Base-by-base conservation (phyloP, 2,329 filamentous ascomycete species). In the Lasiodiplodia gonubiensis region DNA sequence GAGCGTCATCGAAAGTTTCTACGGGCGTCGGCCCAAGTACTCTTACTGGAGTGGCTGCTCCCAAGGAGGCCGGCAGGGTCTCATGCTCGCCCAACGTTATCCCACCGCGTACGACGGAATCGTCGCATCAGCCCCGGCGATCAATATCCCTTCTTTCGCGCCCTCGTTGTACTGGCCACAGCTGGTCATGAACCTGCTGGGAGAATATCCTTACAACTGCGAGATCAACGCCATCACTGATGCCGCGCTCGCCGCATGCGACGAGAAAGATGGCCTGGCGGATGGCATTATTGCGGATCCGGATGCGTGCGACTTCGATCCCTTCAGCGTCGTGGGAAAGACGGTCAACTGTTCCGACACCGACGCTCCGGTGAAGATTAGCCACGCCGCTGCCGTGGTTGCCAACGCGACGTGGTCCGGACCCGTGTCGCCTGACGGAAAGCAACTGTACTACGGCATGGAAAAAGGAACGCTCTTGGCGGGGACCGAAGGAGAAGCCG, bases 41-140 rank as follows among this genome's bases (percentile, higher is more conserved):
- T 76, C 75, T n/a, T 78, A 78, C 65, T 78, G 74, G 74, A 75
- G 73, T 23, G 77, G 73, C 57, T 79, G 77, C 60, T 78, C 75
- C 1, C 72, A 72, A 66, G 76, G 75, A 67, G 70, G 76, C 33
- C 48, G 77, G 48, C 76, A 79, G 51, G 77, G 76, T 0, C 70
- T 73, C 55, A 70, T 71, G 67, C 67, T 78, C 25, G 76, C 76
- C 21, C 75, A 78, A 65, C 70, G 68, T 21, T 77, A 74, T 57
- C 75, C 75, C 0, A 69, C 69, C 2, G 71, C 72, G 2, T 72
- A 73, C 23, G 73, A 78, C 68, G 75, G 77, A 0, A 76, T 78
- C 49, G 53, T 72, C 11, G 75, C 77, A 8, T 68, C 51, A 42
- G 76, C 77, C 12, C 75, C 76, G 1, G 76, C 71, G 0, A 65